These are phyloP conservation scores for Discostella pseudostelligera DNA, from an alignment of 108 stramenopile species.

Conservation along the genomic window DNA sequence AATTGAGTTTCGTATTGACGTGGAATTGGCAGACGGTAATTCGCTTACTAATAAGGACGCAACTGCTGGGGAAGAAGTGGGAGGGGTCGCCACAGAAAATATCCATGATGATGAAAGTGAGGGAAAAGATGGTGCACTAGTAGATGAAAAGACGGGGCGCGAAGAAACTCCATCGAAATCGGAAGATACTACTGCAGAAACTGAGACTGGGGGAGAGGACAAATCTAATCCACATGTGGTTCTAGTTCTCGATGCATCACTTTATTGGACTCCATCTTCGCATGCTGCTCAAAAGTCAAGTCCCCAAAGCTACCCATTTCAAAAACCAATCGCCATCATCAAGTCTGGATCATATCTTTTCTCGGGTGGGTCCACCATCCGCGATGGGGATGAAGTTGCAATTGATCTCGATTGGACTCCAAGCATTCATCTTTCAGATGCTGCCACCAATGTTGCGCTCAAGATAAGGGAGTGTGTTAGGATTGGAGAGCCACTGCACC, in stretches of 20 bases:
- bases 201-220: constrained; percentile 3
- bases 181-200: constrained; percentile 1
- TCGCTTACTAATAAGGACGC: neutral
- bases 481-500: constrained; percentile 72
- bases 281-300: constrained; percentile 35
- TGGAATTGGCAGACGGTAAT: constrained; percentile 31
- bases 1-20: constrained; percentile 68
- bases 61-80: constrained; percentile 9
- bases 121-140: neutral
- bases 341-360: constrained; percentile 59
- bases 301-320: constrained; percentile 72
- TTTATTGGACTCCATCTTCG: constrained; percentile 55
- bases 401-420: constrained; percentile 91
- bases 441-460: constrained; percentile 79
- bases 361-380: constrained; percentile 63
- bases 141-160: neutral
- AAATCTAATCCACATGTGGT: constrained; percentile 39
- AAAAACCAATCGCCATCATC: constrained; percentile 67
- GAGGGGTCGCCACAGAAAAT: constrained; percentile 8
- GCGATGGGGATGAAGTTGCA: constrained; percentile 61
- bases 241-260: constrained; percentile 67
- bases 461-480: constrained; percentile 78
- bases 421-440: constrained; percentile 78
- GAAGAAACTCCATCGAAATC: constrained; percentile 2
- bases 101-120: constrained; percentile 6